Evolutionary conservation across 1,284 basidiomycete genomes (phyloP), one percentile per base, ranked within the genome.

Genomic region (Sporisorium sorghi): DNA sequence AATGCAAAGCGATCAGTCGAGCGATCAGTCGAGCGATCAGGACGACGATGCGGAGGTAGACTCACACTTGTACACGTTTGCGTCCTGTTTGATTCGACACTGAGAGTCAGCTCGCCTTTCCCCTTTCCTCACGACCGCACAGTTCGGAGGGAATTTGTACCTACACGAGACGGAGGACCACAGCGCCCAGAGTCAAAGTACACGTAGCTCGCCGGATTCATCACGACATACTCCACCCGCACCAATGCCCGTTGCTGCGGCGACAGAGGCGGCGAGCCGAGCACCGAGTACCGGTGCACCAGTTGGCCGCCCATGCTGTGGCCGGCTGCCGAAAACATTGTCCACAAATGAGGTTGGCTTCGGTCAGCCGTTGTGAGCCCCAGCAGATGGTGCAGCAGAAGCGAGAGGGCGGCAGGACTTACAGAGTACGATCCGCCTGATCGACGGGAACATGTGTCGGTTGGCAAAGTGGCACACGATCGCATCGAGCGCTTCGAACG

Each of bases 61-160:
- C 73, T 55, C 52, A 76, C 73, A 77, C 33, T 77, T 77, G 69
- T 77, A 77, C n/a, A 62, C 55, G 49, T 77, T 71, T 42, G 58
- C 61, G 1, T 48, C 60, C 58, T 77, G 42, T 5, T 35, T 9
- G 9, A 21, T 10, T 6, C 2, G 8, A 9, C 5, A 12, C 15
- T 28, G 1, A 12, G 10, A 32, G 46, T 48, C 47, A 48, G 47
- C 12, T 26, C 19, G 15, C 32, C 10, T 23, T 3, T 37, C 30
- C 35, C n/a, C n/a, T n/a, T n/a, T n/a, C n/a, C n/a, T n/a, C n/a
- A n/a, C n/a, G n/a, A n/a, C n/a, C n/a, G n/a, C n/a, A n/a, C n/a
- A n/a, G n/a, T n/a, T n/a, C n/a, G n/a, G 2, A 23, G 35, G n/a
- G n/a, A 33, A 12, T 1, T 6, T 14, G 19, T 0, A 55, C 69